phyloP scores from a whole-genome alignment of 164 flowering plant species.

The Vitis rotundifolia region DNA sequence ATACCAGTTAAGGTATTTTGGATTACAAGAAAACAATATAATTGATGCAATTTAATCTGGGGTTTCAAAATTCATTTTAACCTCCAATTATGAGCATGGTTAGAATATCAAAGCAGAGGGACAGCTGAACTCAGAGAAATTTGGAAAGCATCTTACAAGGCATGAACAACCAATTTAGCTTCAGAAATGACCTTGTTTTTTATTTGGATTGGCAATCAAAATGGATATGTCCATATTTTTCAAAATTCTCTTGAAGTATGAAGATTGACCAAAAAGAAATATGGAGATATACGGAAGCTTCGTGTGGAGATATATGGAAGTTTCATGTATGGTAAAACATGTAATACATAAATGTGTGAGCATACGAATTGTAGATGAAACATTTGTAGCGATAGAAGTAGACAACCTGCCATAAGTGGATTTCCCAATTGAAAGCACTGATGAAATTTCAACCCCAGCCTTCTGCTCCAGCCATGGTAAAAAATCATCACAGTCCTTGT shows the following conservation, averaged over 20 bases:
- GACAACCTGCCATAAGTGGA: constrained; percentile 66
- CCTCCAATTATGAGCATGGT: no score
- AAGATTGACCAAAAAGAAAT: no score
- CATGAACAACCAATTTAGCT: no score
- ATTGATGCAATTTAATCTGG: not conserved
- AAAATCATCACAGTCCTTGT: constrained; percentile 49
- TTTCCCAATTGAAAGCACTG: constrained; percentile 61
- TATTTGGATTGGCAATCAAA: no score
- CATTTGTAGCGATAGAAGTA: not conserved
- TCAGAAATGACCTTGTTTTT: no score
- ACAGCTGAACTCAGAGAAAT: no score
- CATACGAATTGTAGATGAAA: not conserved
- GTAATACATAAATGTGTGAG: not conserved
- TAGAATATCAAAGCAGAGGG: no score
- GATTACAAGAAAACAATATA: constrained; percentile 23
- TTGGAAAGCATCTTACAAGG: no score
- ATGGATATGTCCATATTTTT: no score
- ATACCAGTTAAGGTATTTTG: not conserved
- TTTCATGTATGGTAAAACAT: not conserved
- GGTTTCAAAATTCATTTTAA: no score
- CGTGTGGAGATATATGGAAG: not conserved
- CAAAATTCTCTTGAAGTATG: no score
- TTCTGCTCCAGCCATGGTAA: constrained; percentile 74
- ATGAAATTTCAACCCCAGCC: constrained; percentile 63
- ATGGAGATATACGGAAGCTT: not conserved